Evolutionary conservation across 164 flowering plant species (phyloP), one percentile per base, ranked within the genome.

Genomic region (Pachysandra terminalis): DNA sequence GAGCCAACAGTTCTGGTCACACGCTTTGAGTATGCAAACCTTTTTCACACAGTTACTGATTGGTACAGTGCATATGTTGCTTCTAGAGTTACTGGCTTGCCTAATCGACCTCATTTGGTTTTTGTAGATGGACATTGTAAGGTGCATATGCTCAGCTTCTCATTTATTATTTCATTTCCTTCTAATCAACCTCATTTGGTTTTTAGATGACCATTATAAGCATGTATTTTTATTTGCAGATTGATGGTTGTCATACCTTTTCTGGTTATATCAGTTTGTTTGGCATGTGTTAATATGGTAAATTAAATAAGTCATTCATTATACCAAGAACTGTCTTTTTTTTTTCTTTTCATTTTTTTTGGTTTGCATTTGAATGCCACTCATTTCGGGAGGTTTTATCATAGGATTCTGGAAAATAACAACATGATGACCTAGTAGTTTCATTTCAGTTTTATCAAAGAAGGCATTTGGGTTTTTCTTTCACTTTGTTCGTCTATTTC

Each of bases 41-140:
- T 95, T 52, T 95, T 95, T 71, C 99, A 95, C 81, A 92, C 99
- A 1, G 66, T 90, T 32, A 92, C 99, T 19, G 99, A 92, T 71
- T 95, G 98, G 97, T 95, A 95, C 71, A 92, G 90, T 68, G 92
- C 97, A 23, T 95, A 95, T 67, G 91, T 84, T 9, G 79, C 96
- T 69, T 89, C 99, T 22, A 83, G 97, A 77, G 97, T 90, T 41
- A 85, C 90, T 28, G 93, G 86, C 68, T 75, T 95, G 80, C 93
- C 96, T 52, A 79, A 69, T 71, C 94, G 98, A 21, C 98, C 99
- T 45, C 89, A 84, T 76, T 66, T 95, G 76, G 80, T 95, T 56
- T 95, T 95, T 70, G 76, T 95, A 6, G 99, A 92, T 72, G 98
- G 99, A 25, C 97, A 95, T 57, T 89, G 93, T 71, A 75, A 69